Conservation (phyloP, 2,329 filamentous ascomycete genomes). For the Scedosporium dehoogii region DNA sequence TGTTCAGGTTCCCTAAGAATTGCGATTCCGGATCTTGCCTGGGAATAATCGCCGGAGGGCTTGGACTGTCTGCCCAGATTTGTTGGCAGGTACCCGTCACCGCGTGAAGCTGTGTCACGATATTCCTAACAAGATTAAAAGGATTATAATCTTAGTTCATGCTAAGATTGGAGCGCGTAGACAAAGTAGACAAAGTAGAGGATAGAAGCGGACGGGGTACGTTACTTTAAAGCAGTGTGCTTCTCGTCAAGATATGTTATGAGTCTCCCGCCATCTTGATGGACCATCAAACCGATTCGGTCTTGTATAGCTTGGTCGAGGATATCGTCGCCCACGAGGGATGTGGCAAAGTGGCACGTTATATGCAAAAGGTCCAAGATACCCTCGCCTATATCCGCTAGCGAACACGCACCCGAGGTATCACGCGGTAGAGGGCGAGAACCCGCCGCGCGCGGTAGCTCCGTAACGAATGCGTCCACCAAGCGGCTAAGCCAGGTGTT, state of each 20-base stretch:
- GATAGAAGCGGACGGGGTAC: neutral
- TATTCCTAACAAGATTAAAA: neutral
- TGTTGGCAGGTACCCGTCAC: neutral
- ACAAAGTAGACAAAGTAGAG: neutral
- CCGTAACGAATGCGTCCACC: neutral
- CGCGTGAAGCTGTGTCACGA: neutral
- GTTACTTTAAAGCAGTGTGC: neutral
- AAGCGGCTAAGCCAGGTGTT: neutral
- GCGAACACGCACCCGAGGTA: neutral
- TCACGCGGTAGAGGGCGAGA: neutral
- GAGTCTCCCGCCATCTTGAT: neutral
- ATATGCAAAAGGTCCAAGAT: neutral
- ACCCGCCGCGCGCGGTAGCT: neutral
- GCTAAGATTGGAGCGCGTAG: too few relatives aligned
- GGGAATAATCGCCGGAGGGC: neutral
- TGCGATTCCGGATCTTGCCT: neutral
- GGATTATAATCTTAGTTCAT: neutral
- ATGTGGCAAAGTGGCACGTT: neutral
- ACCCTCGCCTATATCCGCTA: neutral
- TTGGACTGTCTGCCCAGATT: neutral
- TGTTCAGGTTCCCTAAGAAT: neutral
- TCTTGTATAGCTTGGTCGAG: neutral
- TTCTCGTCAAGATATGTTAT: neutral
- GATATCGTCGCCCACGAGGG: neutral
- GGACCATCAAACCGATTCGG: neutral